These are phyloP conservation scores for Fraxinus angustifolia DNA, from an alignment of 305 asterid genomes.

Conservation along the genomic window DNA sequence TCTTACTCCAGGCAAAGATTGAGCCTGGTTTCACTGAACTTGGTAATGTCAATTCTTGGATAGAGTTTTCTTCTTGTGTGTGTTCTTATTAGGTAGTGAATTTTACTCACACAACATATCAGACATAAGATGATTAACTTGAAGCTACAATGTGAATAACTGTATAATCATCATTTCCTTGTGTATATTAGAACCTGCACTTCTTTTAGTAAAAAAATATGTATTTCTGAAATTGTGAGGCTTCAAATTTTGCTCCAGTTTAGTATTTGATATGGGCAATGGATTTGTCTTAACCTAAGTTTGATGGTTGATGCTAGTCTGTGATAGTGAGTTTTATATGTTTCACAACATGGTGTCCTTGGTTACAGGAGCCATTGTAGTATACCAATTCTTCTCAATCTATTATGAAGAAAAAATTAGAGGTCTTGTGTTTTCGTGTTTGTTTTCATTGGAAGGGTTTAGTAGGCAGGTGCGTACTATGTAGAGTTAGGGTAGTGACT, in stretches of 20 bases:
- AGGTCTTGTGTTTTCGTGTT: background rate
- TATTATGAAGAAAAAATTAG: background rate
- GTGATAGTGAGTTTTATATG: background rate
- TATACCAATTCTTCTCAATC: background rate
- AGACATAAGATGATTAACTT: background rate
- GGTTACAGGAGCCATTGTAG: background rate
- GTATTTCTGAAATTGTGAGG: background rate
- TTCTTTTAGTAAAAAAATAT: background rate
- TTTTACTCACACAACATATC: background rate
- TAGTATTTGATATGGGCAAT: background rate
- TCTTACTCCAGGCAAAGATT: conserved; percentile 67
- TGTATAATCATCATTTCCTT: background rate
- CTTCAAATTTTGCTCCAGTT: background rate
- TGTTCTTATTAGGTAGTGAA: background rate
- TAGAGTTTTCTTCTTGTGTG: background rate
- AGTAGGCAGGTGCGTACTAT: background rate
- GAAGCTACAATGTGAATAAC: background rate
- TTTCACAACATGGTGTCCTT: background rate
- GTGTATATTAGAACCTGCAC: background rate
- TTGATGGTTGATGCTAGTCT: background rate
- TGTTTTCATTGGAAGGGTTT: background rate
- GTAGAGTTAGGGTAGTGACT: background rate
- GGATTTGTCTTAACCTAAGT: background rate
- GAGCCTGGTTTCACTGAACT: conserved; percentile 91
- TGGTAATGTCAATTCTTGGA: conserved; percentile 39